Percentiles rank a stretch among this genome's conserved stretches.
Conservation (phyloP, 805 yeast species). For the Debaryomyces prosopidis region DNA sequence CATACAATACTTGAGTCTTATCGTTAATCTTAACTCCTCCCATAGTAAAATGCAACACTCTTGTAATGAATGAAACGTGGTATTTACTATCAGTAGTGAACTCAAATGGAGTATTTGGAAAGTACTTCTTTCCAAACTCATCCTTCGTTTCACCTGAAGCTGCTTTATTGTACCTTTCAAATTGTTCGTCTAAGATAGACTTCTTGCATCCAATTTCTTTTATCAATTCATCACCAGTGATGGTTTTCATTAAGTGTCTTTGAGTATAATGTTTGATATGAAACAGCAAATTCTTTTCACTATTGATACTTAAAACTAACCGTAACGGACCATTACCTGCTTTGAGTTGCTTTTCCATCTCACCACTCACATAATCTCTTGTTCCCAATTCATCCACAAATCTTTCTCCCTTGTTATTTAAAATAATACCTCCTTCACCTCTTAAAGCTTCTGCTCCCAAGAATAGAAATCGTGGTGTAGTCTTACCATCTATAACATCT, state of each 20-base stretch:
- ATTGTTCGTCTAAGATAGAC: slow-evolving; percentile 27
- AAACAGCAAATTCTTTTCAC: slow-evolving; percentile 46
- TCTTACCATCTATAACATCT: slow-evolving; percentile 42
- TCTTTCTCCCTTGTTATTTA: slow-evolving; percentile 52
- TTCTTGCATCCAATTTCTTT: slow-evolving; percentile 35
- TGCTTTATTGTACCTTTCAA: slow-evolving; percentile 41
- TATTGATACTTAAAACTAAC: slow-evolving; percentile 47
- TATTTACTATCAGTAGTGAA: slow-evolving; percentile 33
- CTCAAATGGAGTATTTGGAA: slow-evolving; percentile 48
- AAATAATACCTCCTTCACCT: slow-evolving; percentile 65
- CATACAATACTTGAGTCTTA: slow-evolving; percentile 46
- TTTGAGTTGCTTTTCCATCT: slow-evolving; percentile 47
- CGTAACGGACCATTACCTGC: slow-evolving; percentile 48
- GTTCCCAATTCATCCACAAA: slow-evolving; percentile 63
- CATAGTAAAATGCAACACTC: slow-evolving; percentile 69
- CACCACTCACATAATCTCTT: slow-evolving; percentile 60
- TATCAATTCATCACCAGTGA: slow-evolving; percentile 45
- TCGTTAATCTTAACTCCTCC: slow-evolving; percentile 64
- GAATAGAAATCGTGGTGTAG: slow-evolving; percentile 50
- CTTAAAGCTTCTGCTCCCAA: slow-evolving; percentile 67
- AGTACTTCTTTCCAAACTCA: slow-evolving; percentile 47
- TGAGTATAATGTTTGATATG: slow-evolving; percentile 59
- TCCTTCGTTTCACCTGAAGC: slow-evolving; percentile 44
- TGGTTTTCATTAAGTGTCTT: slow-evolving; percentile 53
- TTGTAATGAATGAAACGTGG: slow-evolving; percentile 54